Evolutionary conservation across 768 basidiomycete genomes (phyloP), one percentile per base, ranked within the genome.

Genomic region (Bullera alba): DNA sequence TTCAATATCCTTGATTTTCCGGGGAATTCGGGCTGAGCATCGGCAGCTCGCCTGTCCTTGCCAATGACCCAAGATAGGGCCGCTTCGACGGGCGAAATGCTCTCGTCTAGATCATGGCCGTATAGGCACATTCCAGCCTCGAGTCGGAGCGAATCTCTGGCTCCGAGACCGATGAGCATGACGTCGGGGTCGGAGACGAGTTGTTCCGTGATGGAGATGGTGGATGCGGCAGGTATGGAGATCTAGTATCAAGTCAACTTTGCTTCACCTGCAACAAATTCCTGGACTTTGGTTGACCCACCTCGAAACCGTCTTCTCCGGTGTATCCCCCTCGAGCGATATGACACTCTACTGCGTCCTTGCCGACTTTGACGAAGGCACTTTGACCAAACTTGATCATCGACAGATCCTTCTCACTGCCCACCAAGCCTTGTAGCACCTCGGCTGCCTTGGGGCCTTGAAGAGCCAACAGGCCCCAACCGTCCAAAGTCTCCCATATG

Each of bases 231-330:
- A 1, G 88, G 88, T 35, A 93, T 83, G 3, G 89, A 93, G 55
- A 96, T 89, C 89, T 72, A 39, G 15, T 27, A 22, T 28, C 46
- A 23, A 25, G 46, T 5, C 6, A 23, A 23, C 10, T 19, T 32
- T 26, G 30, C 42, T 17, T 35, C 12, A 34, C 42, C 22, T 10
- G 19, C 17, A 42, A 36, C 25, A n/a, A n/a, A n/a, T n/a, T n/a
- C 4, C 36, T 21, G 42, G 42, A n/a, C n/a, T n/a, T n/a, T n/a
- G n/a, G 39, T 26, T 22, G 23, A 52, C 75, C 51, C 22, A 83
- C 90, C 79, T 99, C 95, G 59, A 99, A 97, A 0, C 95, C 95
- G 72, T 99, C 95, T 74, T 99, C 95, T 10, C 95, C 95, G 0
- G 95, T 97, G 74, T 99, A 99, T 4, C 95, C 95, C 25, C 90